phyloP scores from a whole-genome alignment of 169 alveolate genomes.

The Eimeria nieschulzi region DNA sequence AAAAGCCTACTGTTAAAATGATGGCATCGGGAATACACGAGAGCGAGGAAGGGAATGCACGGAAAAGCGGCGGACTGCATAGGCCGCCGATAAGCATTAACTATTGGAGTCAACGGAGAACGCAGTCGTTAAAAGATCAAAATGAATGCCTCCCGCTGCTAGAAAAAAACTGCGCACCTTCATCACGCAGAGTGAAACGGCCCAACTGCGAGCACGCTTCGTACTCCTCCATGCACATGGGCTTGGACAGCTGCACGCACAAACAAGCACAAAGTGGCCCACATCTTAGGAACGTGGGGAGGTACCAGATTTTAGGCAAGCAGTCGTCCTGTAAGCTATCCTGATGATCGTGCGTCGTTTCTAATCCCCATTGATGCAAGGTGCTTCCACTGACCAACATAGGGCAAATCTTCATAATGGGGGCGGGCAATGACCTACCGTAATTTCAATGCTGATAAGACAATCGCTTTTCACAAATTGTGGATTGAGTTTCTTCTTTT shows the following conservation, averaged over 20 bases:
- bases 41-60: background rate
- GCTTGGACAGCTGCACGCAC: constrained; percentile 82
- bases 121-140: too few relatives aligned
- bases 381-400: too few relatives aligned
- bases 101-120: too few relatives aligned
- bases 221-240: constrained; percentile 93
- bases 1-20: background rate
- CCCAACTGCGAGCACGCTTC: constrained; percentile 92
- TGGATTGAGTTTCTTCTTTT: constrained; percentile 79
- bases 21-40: background rate
- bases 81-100: too few relatives aligned
- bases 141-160: too few relatives aligned
- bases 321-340: too few relatives aligned
- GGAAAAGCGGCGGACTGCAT: too few relatives aligned
- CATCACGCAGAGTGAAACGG: constrained; percentile 96
- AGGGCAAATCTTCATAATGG: background rate
- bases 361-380: too few relatives aligned
- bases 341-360: too few relatives aligned
- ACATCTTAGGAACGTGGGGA: too few relatives aligned
- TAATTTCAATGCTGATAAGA: constrained; percentile 81
- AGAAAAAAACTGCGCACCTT: constrained; percentile 82
- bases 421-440: constrained; percentile 28
- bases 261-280: background rate
- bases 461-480: constrained; percentile 80
- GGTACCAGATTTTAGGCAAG: too few relatives aligned